phyloP scores from a whole-genome alignment of 139 green algal species.

The Chlamydomonas sp. region DNA sequence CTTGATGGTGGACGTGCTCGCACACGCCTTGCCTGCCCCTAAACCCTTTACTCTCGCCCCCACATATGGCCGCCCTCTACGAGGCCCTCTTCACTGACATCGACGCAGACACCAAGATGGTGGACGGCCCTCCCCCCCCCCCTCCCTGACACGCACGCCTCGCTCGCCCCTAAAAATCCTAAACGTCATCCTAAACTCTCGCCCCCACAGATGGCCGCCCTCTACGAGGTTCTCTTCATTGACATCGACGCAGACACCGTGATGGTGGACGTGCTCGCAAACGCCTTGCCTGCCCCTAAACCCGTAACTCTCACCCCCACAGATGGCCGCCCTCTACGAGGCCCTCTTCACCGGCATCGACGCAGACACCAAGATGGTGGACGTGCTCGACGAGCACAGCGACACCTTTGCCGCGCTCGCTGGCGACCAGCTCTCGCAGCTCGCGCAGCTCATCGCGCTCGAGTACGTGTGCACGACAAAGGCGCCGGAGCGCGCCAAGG shows the following conservation, averaged over 20 bases:
- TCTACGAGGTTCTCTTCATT: too few species aligned
- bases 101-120: too few species aligned
- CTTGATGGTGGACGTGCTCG: background rate
- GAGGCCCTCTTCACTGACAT: too few species aligned
- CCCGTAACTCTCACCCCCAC: too few species aligned
- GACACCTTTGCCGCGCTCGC: constrained; percentile 31
- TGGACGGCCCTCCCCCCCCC: too few species aligned
- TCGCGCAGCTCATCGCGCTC: constrained; percentile 71
- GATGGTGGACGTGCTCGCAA: background rate
- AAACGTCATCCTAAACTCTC: too few species aligned
- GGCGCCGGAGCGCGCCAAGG: constrained; percentile 36
- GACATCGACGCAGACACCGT: too few species aligned
- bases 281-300: background rate
- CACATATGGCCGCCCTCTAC: too few species aligned
- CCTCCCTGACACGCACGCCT: too few species aligned
- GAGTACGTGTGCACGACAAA: constrained; percentile 47
- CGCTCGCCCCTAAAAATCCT: too few species aligned
- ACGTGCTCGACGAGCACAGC: constrained; percentile 27
- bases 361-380: constrained; percentile 28
- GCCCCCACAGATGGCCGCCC: too few species aligned
- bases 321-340: constrained; percentile 36
- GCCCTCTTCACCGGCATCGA: constrained; percentile 17
- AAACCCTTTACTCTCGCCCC: too few species aligned
- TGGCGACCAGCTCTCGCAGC: constrained; percentile 47
- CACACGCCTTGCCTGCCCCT: background rate